Conservation (phyloP, 2,329 filamentous ascomycete genomes). For the Thelonectria rubi region DNA sequence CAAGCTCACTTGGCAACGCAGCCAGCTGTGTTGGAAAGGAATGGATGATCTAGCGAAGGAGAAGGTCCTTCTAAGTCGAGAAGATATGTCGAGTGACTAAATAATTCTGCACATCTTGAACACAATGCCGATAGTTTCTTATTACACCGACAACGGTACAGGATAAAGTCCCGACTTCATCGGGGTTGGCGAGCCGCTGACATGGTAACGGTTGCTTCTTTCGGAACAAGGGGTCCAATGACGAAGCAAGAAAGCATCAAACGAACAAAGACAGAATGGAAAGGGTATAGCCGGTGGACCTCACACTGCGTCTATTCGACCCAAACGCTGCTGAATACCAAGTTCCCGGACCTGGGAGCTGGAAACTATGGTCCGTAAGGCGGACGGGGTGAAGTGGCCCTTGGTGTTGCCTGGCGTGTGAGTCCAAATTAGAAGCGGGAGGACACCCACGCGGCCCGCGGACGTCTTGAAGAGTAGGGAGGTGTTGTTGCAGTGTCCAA, state of each 20-base stretch:
- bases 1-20: background rate
- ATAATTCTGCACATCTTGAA: background rate
- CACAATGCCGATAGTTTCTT: background rate
- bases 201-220: background rate
- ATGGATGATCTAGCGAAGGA: background rate
- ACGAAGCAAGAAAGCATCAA: background rate
- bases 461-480: background rate
- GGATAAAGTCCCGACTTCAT: background rate
- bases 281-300: constrained; percentile 2
- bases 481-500: background rate
- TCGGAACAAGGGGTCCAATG: constrained; percentile 1
- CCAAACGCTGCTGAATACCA: background rate
- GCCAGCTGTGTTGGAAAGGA: background rate
- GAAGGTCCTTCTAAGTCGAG: background rate
- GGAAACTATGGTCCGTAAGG: background rate
- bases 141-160: background rate
- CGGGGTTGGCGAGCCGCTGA: background rate
- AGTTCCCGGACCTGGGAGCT: background rate
- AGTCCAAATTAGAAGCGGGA: background rate
- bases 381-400: background rate
- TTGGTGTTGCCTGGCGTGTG: background rate
- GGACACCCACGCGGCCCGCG: background rate
- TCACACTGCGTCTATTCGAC: background rate
- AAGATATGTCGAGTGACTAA: background rate
- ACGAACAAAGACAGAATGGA: background rate